These are phyloP conservation scores for Breynia disticha DNA, from an alignment of 441 rosid species.

Conservation along the genomic window DNA sequence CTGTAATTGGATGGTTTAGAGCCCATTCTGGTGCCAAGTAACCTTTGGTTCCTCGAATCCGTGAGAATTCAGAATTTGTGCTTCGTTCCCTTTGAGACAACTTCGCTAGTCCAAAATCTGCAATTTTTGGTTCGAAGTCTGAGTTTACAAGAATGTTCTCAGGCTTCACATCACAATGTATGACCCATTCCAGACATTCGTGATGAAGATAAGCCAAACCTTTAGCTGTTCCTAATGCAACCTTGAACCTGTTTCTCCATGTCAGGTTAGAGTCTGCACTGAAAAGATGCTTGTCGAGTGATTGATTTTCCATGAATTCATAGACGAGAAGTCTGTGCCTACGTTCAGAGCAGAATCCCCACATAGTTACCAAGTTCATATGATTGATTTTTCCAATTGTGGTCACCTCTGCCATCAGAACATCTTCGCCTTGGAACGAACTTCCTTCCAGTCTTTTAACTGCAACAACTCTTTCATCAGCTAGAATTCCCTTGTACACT, in stretches of 20 bases:
- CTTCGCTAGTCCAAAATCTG: too few species aligned
- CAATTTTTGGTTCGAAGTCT: too few species aligned
- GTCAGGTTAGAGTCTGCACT: neutral
- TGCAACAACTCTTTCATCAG: conserved; percentile 22
- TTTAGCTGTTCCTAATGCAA: conserved; percentile 17
- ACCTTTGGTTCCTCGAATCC: conserved; percentile 27
- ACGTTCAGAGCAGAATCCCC: conserved; percentile 25
- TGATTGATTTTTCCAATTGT: conserved; percentile 26
- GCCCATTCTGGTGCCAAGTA: conserved; percentile 13
- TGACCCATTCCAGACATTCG: conserved; percentile 34
- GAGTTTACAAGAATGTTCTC: conserved; percentile 25
- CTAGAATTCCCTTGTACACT: conserved; percentile 26
- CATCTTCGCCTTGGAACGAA: conserved; percentile 23
- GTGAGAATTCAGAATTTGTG: conserved; percentile 14
- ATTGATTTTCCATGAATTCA: conserved; percentile 21
- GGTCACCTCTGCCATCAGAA: conserved; percentile 32
- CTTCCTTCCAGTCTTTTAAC: conserved; percentile 21
- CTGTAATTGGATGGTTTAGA: conserved; percentile 23
- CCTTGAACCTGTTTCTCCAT: conserved; percentile 2
- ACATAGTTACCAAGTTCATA: conserved; percentile 27
- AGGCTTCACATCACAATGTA: conserved; percentile 35
- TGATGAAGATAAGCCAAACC: conserved; percentile 32
- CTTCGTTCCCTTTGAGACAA: conserved; percentile 10
- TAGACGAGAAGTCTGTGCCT: conserved; percentile 22
- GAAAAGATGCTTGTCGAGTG: conserved; percentile 4